Evolutionary conservation across 2,329 filamentous ascomycete species (phyloP), one percentile per base, ranked within the genome.

Genomic region (Pseudocercospora vitis): DNA sequence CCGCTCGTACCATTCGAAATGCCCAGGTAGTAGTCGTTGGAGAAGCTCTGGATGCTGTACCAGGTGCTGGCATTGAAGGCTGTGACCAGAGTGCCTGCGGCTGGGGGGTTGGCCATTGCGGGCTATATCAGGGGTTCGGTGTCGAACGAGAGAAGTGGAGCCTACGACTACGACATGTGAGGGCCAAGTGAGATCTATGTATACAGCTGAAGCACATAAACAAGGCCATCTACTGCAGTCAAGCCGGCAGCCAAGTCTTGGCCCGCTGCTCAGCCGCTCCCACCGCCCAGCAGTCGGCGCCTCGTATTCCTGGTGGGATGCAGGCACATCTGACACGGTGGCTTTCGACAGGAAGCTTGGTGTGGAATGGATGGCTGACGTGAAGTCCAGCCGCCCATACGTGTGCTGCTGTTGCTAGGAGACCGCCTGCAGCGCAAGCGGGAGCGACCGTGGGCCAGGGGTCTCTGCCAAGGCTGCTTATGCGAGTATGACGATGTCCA

Each of bases 1-100:
- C n/a, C n/a, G n/a, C n/a, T 8, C 21, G 2, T 42, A 55, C 53
- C 39, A 44, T 33, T 42, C 23, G 42, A 40, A 29, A 55, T 23
- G 7, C 48, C 53, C 29, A 55, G 42, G 14, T 51, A 55, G 35
- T 55, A 55, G 28, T 55, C 53, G 3, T 32, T 32, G n/a, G 53
- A 48, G 26, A 48, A 51, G 21, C 46, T 44, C 28, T 55, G 53
- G 12, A 55, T 51, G 11, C 47, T 51, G 14, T 51, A 55, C 53
- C 53, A 55, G 9, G 53, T 45, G 16, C 44, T 32, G 3, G 53
- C 45, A 1, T 39, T 19, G n/a, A 55, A 12, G 9, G 48, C 53
- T 14, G 40, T 19, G 9, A 51, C 21, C 6, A 21, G 14, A 35
- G 19, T 33, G 12, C 48, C 53, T 23, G 28, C 8, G 19, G 16